Evolutionary conservation across 352 stramenopile genomes (phyloP).

Genomic region (Chloridella minuta): DNA sequence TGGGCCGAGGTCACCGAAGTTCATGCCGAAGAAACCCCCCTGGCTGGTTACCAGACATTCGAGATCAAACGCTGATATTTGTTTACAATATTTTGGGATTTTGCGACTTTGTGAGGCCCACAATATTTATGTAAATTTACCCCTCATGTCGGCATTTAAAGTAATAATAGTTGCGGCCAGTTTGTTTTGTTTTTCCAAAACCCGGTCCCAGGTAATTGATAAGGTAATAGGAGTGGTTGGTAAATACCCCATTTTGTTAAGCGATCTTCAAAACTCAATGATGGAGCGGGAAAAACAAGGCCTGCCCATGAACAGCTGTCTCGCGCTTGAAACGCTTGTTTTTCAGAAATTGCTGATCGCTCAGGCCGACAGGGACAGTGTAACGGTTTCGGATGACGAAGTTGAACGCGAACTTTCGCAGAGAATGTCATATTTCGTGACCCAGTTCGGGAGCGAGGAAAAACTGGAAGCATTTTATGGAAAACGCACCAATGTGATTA

Average conservation of each 20-base stretch:
- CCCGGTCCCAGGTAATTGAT: neutral
- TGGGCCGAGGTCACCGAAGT: neutral
- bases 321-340: neutral
- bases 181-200: neutral
- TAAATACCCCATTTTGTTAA: neutral
- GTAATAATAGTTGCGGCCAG: neutral
- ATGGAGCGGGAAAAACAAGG: neutral
- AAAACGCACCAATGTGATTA: neutral
- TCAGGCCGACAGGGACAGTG: neutral
- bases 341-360: neutral
- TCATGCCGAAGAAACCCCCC: neutral
- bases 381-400: neutral
- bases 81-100: too few relatives aligned
- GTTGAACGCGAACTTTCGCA: neutral
- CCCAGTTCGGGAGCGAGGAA: neutral
- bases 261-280: neutral
- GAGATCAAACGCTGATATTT: neutral
- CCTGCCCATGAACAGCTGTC: neutral
- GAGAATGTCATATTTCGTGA: neutral
- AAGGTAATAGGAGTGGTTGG: neutral
- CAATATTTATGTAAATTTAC: neutral
- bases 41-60: neutral
- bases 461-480: neutral
- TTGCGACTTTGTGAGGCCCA: too few relatives aligned
- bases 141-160: neutral